Conservation (phyloP, 306 rosid genomes). For the Cicer arietinum region DNA sequence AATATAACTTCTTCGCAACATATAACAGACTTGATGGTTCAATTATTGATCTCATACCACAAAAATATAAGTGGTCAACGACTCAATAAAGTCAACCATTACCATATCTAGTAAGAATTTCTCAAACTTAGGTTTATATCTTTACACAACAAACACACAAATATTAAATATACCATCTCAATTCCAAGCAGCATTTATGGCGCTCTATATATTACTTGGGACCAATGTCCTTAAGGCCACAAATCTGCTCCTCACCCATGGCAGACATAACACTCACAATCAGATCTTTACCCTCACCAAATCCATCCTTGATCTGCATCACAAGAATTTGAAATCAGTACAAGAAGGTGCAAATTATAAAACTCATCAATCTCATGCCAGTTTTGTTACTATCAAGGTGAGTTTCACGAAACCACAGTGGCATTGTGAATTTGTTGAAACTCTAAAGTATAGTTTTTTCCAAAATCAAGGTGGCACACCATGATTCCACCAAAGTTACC, state of each 20-base stretch:
- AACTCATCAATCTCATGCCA: slow-evolving; percentile 16
- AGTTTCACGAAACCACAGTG: too few species aligned
- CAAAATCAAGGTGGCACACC: too few species aligned
- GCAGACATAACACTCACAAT: slow-evolving; percentile 94
- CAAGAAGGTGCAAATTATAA: neutral
- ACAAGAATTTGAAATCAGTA: slow-evolving; percentile 30
- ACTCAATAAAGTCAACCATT: slow-evolving; percentile 46
- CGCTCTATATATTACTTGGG: slow-evolving; percentile 62
- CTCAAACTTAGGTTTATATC: slow-evolving; percentile 41
- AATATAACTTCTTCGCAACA: slow-evolving; percentile 47
- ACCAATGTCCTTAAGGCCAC: slow-evolving; percentile 87
- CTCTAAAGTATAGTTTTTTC: too few species aligned
- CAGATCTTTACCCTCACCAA: slow-evolving; percentile 85
- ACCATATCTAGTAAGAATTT: slow-evolving; percentile 54
- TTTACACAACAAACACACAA: slow-evolving; percentile 48
- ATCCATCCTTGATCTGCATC: slow-evolving; percentile 94
- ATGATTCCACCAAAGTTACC: too few species aligned
- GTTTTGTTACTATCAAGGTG: too few species aligned
- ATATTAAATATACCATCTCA: slow-evolving; percentile 30
- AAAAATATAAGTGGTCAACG: slow-evolving; percentile 42
- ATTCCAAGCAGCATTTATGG: slow-evolving; percentile 36
- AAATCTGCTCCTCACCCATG: slow-evolving; percentile 99
- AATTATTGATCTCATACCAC: slow-evolving; percentile 29
- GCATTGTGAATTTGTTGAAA: too few species aligned
- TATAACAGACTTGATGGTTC: slow-evolving; percentile 27